Evolutionary conservation across 179 eudicot genomes (phyloP).

Genomic region (Gypsophila paniculata): DNA sequence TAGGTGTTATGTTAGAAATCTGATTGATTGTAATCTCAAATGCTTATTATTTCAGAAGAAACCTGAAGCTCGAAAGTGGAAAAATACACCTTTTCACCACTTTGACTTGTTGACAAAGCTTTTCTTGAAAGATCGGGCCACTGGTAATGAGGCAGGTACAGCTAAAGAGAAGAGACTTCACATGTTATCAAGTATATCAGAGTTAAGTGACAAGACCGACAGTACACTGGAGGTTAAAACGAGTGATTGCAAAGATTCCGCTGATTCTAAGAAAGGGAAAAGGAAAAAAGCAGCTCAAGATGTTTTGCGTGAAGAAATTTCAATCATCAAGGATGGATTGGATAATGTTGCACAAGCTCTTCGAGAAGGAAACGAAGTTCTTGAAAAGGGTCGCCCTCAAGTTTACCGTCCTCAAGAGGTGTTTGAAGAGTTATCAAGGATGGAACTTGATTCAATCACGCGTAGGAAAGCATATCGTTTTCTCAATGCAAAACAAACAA

Average conservation of each 20-base stretch:
- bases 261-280: background rate
- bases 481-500: background rate
- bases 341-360: constrained; percentile 16
- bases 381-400: constrained; percentile 5
- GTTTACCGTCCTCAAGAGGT: background rate
- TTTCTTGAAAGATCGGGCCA: background rate
- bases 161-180: constrained; percentile 5
- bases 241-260: background rate
- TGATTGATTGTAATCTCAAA: no score
- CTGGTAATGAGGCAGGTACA: background rate
- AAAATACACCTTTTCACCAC: background rate
- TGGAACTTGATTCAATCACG: background rate
- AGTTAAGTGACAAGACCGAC: background rate
- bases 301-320: background rate
- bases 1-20: no score
- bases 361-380: background rate
- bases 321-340: background rate
- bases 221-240: background rate
- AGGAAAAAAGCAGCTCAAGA: background rate
- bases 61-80: constrained; percentile 1
- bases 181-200: background rate
- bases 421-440: constrained; percentile 1
- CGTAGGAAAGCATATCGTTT: constrained; percentile 4
- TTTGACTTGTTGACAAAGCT: background rate
- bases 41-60: background rate